Base-by-base conservation (phyloP, 2,329 filamentous ascomycete species). In the Cercospora sp. region DNA sequence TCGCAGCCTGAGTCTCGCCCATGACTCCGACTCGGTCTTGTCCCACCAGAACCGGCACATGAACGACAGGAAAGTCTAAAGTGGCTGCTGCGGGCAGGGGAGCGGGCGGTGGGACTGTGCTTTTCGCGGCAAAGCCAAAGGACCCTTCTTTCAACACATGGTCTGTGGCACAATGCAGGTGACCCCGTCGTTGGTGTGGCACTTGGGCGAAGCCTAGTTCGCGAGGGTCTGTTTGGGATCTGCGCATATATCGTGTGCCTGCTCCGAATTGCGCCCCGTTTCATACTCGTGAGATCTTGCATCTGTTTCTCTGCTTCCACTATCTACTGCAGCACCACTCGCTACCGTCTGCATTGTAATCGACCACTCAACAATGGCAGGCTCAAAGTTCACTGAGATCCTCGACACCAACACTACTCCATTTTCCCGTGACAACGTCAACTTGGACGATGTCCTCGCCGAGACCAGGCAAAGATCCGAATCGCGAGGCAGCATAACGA, bases 381-480 rank as follows among this genome's bases (percentile, higher is more conserved):
- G 70, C 61, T 79, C 77, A 24, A 80, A 79, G 66, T 80, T 80
- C 62, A 74, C 77, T 62, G 78, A 80, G 65, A 74, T 77, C 32
- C 72, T 80, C 65, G 78, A 80, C 72, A 72, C 68, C 37, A 68
- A 68, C 28, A 59, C 72, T 32, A 67, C 73, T 3, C 76, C 75
- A 30, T 76, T 73, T 68, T 77, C 75, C 13, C 74, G 75, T n/a
- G 72, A 71, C 66, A 79, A 77, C 69, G 77, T 79, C 67, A 77
- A 72, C 65, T 71, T 80, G 8, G 77, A 79, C 64, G 77, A 79
- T 59, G 74, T 78, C 7, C 73, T 80, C 5, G 74, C 73, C 6
- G 78, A 79, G 62, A 76, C 72, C 4, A 69, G 76, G 32, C 71
- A 73, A 61, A 70, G 77, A 65, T 77, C 75, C 13, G 68, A 74